phyloP scores from a whole-genome alignment of 2,329 filamentous ascomycete species.

The Annulohypoxylon truncatum region DNA sequence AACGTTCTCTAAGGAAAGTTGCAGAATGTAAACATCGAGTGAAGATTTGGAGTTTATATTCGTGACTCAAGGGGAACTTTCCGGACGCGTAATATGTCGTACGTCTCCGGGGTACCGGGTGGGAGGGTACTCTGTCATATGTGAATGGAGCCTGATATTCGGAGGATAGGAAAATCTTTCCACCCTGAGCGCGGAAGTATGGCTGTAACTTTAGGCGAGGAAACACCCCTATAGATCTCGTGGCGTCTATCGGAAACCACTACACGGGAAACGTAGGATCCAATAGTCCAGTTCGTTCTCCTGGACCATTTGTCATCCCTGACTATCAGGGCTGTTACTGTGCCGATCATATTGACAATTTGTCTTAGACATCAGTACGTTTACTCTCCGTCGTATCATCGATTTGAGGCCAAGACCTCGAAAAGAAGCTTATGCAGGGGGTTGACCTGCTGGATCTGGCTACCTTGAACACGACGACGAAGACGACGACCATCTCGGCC shows the following conservation, averaged over 20 bases:
- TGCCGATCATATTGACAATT: constrained; percentile 40
- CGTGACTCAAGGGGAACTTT: constrained; percentile 24
- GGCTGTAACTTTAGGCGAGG: constrained; percentile 44
- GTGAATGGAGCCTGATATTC: constrained; percentile 42
- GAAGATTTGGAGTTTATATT: constrained; percentile 44
- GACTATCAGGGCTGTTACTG: constrained; percentile 27
- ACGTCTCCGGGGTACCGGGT: constrained; percentile 15
- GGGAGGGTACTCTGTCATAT: constrained; percentile 20
- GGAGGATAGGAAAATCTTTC: constrained; percentile 49
- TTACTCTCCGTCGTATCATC: constrained; percentile 24
- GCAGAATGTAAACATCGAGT: constrained; percentile 26
- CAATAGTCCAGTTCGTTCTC: constrained; percentile 30
- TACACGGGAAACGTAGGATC: constrained; percentile 37
- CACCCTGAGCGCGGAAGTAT: constrained; percentile 48
- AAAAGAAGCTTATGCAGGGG: constrained; percentile 34
- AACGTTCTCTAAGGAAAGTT: constrained; percentile 30
- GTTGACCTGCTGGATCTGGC: constrained; percentile 27
- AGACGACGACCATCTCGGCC: constrained; percentile 21
- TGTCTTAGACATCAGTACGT: constrained; percentile 38
- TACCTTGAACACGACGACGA: constrained; percentile 51
- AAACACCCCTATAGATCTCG: constrained; percentile 34
- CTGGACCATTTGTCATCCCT: constrained; percentile 40
- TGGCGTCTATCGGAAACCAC: constrained; percentile 46
- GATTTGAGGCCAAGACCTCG: constrained; percentile 17
- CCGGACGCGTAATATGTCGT: constrained; percentile 31